Evolutionary conservation across 805 yeast species (phyloP).

Genomic region (Saccharomycopsis schoenii): DNA sequence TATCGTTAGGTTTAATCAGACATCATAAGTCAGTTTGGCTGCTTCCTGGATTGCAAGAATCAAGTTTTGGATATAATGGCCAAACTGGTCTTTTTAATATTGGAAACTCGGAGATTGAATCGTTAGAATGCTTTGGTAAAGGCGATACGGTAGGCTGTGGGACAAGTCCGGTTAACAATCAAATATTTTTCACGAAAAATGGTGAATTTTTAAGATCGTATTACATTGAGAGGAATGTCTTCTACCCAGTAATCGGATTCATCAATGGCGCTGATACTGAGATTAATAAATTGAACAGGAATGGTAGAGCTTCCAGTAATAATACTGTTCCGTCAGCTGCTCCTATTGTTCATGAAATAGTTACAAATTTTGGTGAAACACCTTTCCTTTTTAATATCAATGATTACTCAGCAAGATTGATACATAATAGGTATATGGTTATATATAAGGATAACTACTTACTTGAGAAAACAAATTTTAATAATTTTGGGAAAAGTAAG

Average conservation of each 20-base stretch:
- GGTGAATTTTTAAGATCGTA: conserved; percentile 47
- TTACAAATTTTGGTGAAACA: conserved; percentile 13
- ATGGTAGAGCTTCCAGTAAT: background rate
- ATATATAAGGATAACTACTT: background rate
- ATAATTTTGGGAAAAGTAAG: background rate
- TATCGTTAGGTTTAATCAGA: conserved; percentile 14
- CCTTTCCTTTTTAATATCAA: conserved; percentile 40
- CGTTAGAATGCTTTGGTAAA: conserved; percentile 31
- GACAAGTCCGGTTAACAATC: conserved; percentile 51
- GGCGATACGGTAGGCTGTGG: conserved; percentile 80
- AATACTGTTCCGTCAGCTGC: background rate
- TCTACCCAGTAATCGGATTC: conserved; percentile 38
- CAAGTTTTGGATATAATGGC: conserved; percentile 46
- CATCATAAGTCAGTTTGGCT: background rate
- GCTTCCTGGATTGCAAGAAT: conserved; percentile 37
- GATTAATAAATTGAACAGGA: background rate
- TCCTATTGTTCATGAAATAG: conserved; percentile 7
- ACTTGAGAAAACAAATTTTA: background rate
- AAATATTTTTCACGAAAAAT: conserved; percentile 72
- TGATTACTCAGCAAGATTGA: conserved; percentile 10
- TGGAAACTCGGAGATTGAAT: background rate
- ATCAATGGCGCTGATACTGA: conserved; percentile 20
- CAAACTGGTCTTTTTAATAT: conserved; percentile 32
- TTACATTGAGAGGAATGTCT: background rate
- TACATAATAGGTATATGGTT: background rate